Percentiles rank a stretch among this genome's conserved stretches.
phyloP scores from a whole-genome alignment of 805 yeast species.

The Nakazawaea ishiwadae region DNA sequence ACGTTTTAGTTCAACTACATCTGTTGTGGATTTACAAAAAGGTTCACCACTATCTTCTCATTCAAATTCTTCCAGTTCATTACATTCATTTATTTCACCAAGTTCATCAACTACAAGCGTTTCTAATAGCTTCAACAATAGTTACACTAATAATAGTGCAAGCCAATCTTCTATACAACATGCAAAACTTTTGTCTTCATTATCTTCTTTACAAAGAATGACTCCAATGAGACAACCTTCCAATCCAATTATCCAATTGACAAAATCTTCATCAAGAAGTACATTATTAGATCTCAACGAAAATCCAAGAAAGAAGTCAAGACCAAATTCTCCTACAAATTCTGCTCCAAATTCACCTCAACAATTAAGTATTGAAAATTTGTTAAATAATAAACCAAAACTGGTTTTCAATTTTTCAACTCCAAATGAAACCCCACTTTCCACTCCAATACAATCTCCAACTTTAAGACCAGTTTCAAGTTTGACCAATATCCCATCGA shows the following conservation, averaged over 20 bases:
- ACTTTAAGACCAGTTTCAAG: slow-evolving; percentile 22
- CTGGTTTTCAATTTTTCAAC: slow-evolving; percentile 29
- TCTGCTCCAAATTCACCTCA: slow-evolving; percentile 19
- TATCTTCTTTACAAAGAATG: slow-evolving; percentile 57
- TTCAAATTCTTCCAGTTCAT: slow-evolving; percentile 27
- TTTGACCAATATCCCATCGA: not conserved
- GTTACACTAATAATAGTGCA: slow-evolving; percentile 14
- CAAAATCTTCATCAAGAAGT: slow-evolving; percentile 10
- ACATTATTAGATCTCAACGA: slow-evolving; percentile 21
- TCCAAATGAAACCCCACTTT: slow-evolving; percentile 28
- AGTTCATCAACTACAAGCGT: slow-evolving; percentile 21
- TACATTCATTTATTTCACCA: slow-evolving; percentile 19
- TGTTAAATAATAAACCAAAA: slow-evolving; percentile 8
- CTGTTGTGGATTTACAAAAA: not conserved
- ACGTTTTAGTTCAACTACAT: slow-evolving; percentile 1
- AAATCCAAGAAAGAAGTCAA: slow-evolving; percentile 28
- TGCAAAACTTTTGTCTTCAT: slow-evolving; percentile 22
- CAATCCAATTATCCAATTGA: slow-evolving; percentile 10
- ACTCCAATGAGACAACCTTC: slow-evolving; percentile 42
- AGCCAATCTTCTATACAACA: slow-evolving; percentile 12
- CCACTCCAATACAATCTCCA: slow-evolving; percentile 34
- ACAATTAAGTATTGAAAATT: slow-evolving; percentile 16
- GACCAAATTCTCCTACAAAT: slow-evolving; percentile 30
- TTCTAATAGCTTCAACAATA: slow-evolving; percentile 14
- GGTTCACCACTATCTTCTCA: slow-evolving; percentile 20